phyloP scores from a whole-genome alignment of 192 early-diverging fungal genomes.

The Phycomyces nitens region DNA sequence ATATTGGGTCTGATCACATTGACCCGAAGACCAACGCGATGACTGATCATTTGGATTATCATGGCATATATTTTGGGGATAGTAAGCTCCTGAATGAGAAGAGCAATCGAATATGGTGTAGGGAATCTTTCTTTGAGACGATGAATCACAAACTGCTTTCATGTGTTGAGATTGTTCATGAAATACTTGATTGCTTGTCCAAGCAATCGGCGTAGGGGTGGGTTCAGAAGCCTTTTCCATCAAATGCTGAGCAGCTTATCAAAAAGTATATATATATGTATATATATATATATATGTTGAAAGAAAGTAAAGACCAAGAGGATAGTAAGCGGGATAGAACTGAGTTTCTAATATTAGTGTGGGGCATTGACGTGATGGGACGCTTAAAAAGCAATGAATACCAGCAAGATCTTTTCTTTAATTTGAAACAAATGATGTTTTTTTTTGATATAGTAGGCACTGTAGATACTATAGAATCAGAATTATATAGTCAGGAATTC shows the following conservation, averaged over 20 bases:
- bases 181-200: not conserved
- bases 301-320: not conserved
- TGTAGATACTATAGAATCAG: too few species aligned
- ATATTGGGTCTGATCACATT: constrained; percentile 89
- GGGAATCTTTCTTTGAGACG: constrained; percentile 11
- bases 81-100: constrained; percentile 79
- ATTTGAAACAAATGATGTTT: too few species aligned
- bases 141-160: not conserved
- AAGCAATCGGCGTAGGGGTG: too few species aligned
- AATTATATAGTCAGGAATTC: too few species aligned
- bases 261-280: not conserved
- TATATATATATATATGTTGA: not conserved
- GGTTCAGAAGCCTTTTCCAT: not conserved
- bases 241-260: not conserved
- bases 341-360: too few species aligned
- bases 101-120: constrained; percentile 76
- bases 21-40: constrained; percentile 86
- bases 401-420: too few species aligned
- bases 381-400: too few species aligned
- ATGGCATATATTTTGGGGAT: constrained; percentile 78
- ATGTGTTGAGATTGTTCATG: not conserved
- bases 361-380: too few species aligned
- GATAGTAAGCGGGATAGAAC: not conserved
- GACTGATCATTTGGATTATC: constrained; percentile 85
- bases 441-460: too few species aligned